These are phyloP conservation scores for Corylus americana DNA, from an alignment of 306 rosid species.

Conservation along the genomic window DNA sequence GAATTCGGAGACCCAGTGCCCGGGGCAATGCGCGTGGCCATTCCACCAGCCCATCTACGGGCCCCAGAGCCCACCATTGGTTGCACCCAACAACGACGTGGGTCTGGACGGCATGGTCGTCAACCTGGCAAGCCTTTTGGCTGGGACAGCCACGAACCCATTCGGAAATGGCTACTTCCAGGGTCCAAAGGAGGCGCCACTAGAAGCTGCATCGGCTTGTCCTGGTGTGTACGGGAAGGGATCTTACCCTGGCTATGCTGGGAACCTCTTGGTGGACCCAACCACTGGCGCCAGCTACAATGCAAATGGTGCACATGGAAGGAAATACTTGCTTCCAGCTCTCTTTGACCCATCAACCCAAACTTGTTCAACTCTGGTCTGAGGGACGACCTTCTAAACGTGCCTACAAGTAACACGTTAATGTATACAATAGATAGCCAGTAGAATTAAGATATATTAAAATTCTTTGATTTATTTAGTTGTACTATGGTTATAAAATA, in stretches of 20 bases:
- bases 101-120: conserved; percentile 68
- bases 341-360: conserved; percentile 56
- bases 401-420: not conserved
- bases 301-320: conserved; percentile 53
- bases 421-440: not conserved
- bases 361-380: conserved; percentile 56
- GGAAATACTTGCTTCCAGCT: conserved; percentile 68
- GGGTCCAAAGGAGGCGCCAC: conserved; percentile 59
- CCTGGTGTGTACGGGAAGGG: conserved; percentile 66
- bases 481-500: not conserved
- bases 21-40: conserved; percentile 75
- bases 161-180: conserved; percentile 70
- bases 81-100: conserved; percentile 66
- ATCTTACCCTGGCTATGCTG: conserved; percentile 73
- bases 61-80: conserved; percentile 46
- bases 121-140: conserved; percentile 62
- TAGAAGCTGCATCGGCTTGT: conserved; percentile 66
- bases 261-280: conserved; percentile 49
- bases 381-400: not conserved
- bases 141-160: conserved; percentile 70
- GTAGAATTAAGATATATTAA: conserved; percentile 34
- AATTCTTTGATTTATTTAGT: conserved; percentile 39
- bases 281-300: conserved; percentile 61
- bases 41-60: conserved; percentile 70
- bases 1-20: conserved; percentile 64